Conservation (phyloP, 257 asterid genomes). For the Lithospermum erythrorhizon region DNA sequence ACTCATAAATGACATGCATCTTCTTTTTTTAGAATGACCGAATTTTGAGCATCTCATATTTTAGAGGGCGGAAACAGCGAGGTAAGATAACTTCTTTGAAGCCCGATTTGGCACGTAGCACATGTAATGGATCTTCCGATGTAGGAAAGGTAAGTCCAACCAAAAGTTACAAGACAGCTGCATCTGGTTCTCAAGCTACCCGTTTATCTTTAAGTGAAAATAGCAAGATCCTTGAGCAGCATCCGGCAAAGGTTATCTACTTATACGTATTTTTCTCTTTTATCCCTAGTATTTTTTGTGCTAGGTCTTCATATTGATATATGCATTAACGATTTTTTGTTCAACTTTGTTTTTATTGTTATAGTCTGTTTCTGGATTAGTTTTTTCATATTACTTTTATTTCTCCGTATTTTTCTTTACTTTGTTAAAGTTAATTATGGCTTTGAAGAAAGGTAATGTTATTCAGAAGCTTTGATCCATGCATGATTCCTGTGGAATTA, state of each 20-base stretch:
- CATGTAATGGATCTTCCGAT: conserved; percentile 32
- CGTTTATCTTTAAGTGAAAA: conserved; percentile 24
- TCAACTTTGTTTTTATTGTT: too few relatives aligned
- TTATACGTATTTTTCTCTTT: conserved; percentile 6
- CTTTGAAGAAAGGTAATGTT: too few relatives aligned
- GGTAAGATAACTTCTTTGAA: conserved; percentile 30
- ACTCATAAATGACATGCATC: not conserved
- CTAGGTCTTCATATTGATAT: not conserved
- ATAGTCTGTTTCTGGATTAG: too few relatives aligned
- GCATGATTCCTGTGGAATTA: too few relatives aligned
- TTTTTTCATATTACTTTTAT: too few relatives aligned
- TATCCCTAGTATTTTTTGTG: not conserved
- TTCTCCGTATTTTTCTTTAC: too few relatives aligned
- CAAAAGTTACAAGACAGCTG: conserved; percentile 21
- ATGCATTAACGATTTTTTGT: not conserved
- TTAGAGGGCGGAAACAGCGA: conserved; percentile 46
- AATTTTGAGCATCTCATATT: not conserved
- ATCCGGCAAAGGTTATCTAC: conserved; percentile 32
- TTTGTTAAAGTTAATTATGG: too few relatives aligned
- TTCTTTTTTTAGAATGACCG: not conserved
- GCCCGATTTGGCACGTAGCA: conserved; percentile 38
- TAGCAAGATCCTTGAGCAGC: conserved; percentile 23
- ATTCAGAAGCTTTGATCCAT: too few relatives aligned
- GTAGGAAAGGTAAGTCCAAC: conserved; percentile 24
- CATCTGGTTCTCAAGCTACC: conserved; percentile 22